phyloP scores from a whole-genome alignment of 495 filamentous ascomycete genomes.

The Aspergillus ellipticus region DNA sequence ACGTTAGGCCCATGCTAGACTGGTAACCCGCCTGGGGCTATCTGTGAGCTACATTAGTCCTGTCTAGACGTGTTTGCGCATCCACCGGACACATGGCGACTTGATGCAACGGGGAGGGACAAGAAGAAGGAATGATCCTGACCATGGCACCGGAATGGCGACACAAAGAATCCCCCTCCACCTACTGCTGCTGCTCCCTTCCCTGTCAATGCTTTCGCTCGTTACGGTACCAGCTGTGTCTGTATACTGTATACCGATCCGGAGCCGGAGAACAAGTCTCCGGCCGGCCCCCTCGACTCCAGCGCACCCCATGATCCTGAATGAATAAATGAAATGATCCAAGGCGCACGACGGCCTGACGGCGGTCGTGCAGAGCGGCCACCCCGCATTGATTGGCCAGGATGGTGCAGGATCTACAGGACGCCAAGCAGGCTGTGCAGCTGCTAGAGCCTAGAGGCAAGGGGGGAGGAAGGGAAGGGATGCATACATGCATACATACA shows the following conservation, averaged over 20 bases:
- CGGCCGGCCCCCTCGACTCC: not conserved
- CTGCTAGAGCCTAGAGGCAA: constrained; percentile 18
- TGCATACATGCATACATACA: too few relatives aligned
- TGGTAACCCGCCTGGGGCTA: not conserved
- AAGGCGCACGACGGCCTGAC: constrained; percentile 23
- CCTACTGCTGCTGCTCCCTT: not conserved
- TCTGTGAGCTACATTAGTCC: not conserved
- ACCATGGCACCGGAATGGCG: not conserved
- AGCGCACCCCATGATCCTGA: not conserved
- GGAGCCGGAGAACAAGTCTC: constrained; percentile 9
- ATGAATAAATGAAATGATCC: constrained; percentile 1
- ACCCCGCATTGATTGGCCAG: constrained; percentile 9
- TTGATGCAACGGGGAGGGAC: too few relatives aligned
- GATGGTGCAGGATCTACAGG: constrained; percentile 18
- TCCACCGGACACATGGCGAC: constrained; percentile 1
- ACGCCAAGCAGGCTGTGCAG: constrained; percentile 24
- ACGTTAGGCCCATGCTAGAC: not conserved
- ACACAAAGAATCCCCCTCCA: not conserved
- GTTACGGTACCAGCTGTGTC: too few relatives aligned
- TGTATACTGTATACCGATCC: not conserved
- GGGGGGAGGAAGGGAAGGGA: constrained; percentile 2
- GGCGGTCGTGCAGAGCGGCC: constrained; percentile 12
- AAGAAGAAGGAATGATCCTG: not conserved
- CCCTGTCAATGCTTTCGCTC: too few relatives aligned
- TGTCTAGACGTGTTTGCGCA: not conserved